Conservation (phyloP, 257 asterid species). For the Solanum corneliomulleri region DNA sequence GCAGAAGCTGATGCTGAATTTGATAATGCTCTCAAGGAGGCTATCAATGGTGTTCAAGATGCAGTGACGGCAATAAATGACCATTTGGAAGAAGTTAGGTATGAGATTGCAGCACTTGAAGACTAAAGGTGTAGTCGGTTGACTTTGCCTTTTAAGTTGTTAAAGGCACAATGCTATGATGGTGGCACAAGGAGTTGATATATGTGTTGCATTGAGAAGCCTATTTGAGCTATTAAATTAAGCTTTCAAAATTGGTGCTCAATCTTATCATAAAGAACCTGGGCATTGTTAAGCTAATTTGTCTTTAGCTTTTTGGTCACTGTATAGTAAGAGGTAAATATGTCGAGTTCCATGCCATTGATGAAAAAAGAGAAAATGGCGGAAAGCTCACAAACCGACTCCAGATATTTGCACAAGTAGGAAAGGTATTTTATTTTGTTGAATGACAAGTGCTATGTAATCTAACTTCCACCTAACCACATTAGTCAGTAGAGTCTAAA, state of each 20-base stretch:
- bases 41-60: constrained; percentile 76
- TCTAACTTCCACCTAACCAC: neutral
- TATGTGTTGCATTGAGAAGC: neutral
- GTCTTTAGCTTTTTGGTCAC: neutral
- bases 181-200: neutral
- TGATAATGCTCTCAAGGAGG: constrained; percentile 74
- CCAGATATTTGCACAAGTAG: neutral
- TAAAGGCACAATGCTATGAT: neutral
- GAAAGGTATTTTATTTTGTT: neutral
- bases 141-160: constrained; percentile 1
- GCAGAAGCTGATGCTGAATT: constrained; percentile 92
- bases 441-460: neutral
- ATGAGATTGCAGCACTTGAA: constrained; percentile 81
- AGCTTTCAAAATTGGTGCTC: neutral
- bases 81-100: constrained; percentile 84
- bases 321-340: neutral
- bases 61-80: constrained; percentile 71
- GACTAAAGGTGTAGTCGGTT: constrained; percentile 43
- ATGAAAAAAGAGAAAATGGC: neutral
- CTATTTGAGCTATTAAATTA: neutral
- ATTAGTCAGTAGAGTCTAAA: neutral
- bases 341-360: neutral
- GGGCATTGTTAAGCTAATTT: neutral
- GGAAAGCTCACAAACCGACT: neutral
- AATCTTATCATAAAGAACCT: neutral